Percentiles rank a stretch among this genome's conserved stretches.
Evolutionary conservation across 768 basidiomycete genomes (phyloP).

Genomic region (Cystobasidiopsis lactophilus): DNA sequence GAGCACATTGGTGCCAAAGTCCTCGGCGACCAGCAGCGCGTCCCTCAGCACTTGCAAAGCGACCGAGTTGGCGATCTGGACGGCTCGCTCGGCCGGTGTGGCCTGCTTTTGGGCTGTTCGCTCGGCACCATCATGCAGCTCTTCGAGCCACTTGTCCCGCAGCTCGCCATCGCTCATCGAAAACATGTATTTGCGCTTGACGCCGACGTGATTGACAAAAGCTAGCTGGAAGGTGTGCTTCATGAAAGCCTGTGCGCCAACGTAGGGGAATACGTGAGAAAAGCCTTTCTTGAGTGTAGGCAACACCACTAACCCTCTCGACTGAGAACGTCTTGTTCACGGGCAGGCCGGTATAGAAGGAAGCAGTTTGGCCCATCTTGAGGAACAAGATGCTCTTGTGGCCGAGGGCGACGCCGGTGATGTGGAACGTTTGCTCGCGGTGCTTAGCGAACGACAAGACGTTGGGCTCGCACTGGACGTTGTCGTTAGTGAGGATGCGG

Average conservation of each 20-base stretch:
- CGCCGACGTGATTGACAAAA: slow-evolving; percentile 38
- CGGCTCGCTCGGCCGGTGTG: slow-evolving; percentile 26
- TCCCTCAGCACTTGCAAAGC: slow-evolving; percentile 70
- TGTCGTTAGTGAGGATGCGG: slow-evolving; percentile 55
- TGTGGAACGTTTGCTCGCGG: slow-evolving; percentile 65
- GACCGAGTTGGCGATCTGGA: slow-evolving; percentile 47
- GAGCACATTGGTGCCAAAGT: slow-evolving; percentile 9
- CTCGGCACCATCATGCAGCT: slow-evolving; percentile 12
- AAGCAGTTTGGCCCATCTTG: slow-evolving; percentile 60
- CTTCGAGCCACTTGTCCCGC: slow-evolving; percentile 42
- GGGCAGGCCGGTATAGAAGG: slow-evolving; percentile 59
- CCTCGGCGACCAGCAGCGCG: slow-evolving; percentile 36
- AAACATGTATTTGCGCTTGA: slow-evolving; percentile 76
- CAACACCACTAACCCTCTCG: slow-evolving; percentile 32
- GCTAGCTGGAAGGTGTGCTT: slow-evolving; percentile 84
- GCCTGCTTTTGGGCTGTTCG: neutral
- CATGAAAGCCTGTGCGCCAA: slow-evolving; percentile 51
- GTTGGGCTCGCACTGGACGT: slow-evolving; percentile 68
- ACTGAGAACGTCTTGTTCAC: slow-evolving; percentile 53
- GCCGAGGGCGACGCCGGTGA: slow-evolving; percentile 69
- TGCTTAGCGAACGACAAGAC: slow-evolving; percentile 56
- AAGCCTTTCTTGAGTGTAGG: neutral
- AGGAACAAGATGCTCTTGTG: slow-evolving; percentile 60
- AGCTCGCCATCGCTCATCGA: slow-evolving; percentile 61
- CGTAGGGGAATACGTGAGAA: neutral